Evolutionary conservation across 2,329 filamentous ascomycete species (phyloP).

Genomic region (Fusarium dlaminii): DNA sequence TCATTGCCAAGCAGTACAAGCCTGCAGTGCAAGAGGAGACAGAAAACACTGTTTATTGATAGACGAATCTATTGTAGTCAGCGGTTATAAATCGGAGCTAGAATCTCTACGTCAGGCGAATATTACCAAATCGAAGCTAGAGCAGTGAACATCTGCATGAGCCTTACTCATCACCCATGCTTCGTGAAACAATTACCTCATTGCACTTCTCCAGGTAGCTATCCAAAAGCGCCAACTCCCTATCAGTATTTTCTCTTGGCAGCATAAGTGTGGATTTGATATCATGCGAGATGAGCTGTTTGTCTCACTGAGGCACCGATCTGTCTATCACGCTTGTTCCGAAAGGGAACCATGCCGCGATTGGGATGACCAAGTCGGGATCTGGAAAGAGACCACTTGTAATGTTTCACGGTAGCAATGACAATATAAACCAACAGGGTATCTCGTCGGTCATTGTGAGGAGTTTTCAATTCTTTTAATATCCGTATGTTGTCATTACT

Average conservation of each 20-base stretch:
- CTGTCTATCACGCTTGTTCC: not conserved
- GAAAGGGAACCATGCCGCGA: not conserved
- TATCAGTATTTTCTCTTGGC: not conserved
- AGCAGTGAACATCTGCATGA: not conserved
- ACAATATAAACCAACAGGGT: rapidly evolving
- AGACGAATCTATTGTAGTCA: not conserved
- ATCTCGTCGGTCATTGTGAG: rapidly evolving
- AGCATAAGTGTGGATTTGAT: not conserved
- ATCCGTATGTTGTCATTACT: rapidly evolving
- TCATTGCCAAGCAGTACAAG: slow-evolving; percentile 21
- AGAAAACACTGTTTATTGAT: not conserved
- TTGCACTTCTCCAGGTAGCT: not conserved
- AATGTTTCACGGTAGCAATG: rapidly evolving
- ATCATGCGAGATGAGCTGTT: not conserved
- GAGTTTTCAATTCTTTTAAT: rapidly evolving
- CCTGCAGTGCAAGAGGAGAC: not conserved
- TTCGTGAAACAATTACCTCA: not conserved
- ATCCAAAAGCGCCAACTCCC: rapidly evolving
- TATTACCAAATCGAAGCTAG: not conserved
- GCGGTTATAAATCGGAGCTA: not conserved
- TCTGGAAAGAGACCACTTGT: not conserved
- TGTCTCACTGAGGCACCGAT: not conserved
- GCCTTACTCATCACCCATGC: not conserved
- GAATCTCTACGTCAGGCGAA: not conserved
- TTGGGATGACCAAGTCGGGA: rapidly evolving